These are phyloP conservation scores for Oropetium thomaeum DNA, from an alignment of 176 grass and related monocot species.

Conservation along the genomic window DNA sequence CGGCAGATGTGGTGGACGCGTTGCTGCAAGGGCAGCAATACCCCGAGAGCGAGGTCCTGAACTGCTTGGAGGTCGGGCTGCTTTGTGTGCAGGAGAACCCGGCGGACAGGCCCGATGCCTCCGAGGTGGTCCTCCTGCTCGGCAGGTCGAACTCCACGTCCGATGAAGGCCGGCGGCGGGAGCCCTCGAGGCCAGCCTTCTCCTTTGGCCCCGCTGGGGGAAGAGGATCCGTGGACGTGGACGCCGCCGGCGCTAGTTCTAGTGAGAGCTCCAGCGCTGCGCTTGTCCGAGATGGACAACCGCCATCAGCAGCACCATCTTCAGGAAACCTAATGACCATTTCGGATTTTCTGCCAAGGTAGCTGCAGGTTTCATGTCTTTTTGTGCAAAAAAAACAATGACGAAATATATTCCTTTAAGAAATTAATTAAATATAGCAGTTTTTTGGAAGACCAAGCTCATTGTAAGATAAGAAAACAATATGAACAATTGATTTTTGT, in stretches of 20 bases:
- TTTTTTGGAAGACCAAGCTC: too few species aligned
- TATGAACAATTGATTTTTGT: too few species aligned
- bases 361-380: background rate
- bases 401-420: too few species aligned
- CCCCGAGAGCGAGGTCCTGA: background rate
- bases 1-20: conserved; percentile 17
- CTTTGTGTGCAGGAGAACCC: conserved; percentile 34
- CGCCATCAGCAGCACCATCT: background rate
- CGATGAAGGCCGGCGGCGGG: background rate
- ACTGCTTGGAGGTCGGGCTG: conserved; percentile 37
- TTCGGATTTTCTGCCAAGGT: background rate
- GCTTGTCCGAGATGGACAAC: background rate
- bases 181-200: conserved; percentile 29
- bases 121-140: conserved; percentile 26
- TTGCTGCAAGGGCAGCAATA: background rate
- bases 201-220: background rate
- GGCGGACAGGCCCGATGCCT: background rate
- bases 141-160: background rate
- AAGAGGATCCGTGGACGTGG: too few species aligned
- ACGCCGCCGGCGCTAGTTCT: too few species aligned
- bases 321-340: background rate
- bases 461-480: too few species aligned
- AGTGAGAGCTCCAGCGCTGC: background rate
- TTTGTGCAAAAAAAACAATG: too few species aligned
- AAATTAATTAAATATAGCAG: too few species aligned